Conservation (phyloP, 441 rosid genomes). For the Corymbia citriodora region DNA sequence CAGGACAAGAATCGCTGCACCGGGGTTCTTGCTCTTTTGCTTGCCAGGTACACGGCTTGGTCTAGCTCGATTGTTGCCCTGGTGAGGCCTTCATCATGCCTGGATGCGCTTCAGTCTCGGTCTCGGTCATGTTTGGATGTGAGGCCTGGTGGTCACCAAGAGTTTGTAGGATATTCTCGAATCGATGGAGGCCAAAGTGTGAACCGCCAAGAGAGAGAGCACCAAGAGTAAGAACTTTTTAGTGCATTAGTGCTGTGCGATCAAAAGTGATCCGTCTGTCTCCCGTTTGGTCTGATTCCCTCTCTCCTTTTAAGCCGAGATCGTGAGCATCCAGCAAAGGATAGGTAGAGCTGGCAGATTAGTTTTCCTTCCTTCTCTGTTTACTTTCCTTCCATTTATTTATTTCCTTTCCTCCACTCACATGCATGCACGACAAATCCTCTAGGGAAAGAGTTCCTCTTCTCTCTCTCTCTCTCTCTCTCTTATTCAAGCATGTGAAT, state of each 20-base stretch:
- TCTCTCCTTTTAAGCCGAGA: not conserved
- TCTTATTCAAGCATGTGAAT: not conserved
- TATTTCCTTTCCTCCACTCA: not conserved
- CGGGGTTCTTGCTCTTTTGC: not conserved
- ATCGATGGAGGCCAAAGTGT: not conserved
- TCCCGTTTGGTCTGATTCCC: not conserved
- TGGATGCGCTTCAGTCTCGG: not conserved
- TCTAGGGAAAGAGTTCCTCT: not conserved
- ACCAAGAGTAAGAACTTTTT: not conserved
- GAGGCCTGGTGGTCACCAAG: not conserved
- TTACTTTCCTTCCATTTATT: not conserved
- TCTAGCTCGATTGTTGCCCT: not conserved
- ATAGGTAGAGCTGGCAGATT: not conserved
- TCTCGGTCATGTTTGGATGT: not conserved
- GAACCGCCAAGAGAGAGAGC: not conserved
- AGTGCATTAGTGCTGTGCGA: not conserved
- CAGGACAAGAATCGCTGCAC: not conserved
- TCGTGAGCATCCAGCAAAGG: not conserved
- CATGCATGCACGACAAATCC: not conserved
- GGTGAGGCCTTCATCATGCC: not conserved
- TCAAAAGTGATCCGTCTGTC: not conserved
- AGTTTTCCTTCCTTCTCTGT: not conserved
- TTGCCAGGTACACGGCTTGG: not conserved
- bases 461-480: not conserved
- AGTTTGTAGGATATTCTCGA: not conserved